Base-by-base conservation (phyloP, 345 rosid genomes). In the Theobroma cacao region DNA sequence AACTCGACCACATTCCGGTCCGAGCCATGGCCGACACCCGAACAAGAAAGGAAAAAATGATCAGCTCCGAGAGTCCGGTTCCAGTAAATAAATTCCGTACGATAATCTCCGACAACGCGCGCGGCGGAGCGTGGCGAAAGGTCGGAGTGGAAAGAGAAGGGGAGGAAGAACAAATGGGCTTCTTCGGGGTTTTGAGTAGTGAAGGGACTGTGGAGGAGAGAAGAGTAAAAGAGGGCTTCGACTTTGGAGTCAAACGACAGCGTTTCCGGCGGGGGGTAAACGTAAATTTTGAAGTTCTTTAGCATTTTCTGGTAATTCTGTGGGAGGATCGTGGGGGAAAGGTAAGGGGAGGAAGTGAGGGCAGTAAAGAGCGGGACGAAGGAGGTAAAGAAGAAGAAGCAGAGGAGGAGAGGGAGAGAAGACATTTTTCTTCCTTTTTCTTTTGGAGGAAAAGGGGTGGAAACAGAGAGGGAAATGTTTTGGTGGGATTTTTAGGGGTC, bases 61-160 rank as follows among this genome's bases (percentile, higher is more conserved):
- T 90, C 93, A 68, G 93, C 87, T 12, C 93, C 93, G 31, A 90
- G 91, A 5, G 91, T 87, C 15, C 93, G 87, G 77, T 90, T 87
- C 93, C 93, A 90, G 87, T 80, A 88, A n/a, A 91, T 87, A 43
- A 83, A 80, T 20, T 80, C 77, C 45, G 67, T 47, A 8, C 86
- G 86, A 66, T 86, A 78, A 33, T 66, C 75, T 7, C 77, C 55
- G 36, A 88, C 52, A 3, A 88, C 80, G 12, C 79, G 82, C n/a
- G 87, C 81, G 18, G 80, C 20, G 30, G 87, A 62, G 41, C 89
- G 91, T 22, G 79, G 22, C 64, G 93, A 70, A 69, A 75, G 30
- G 11, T 24, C 38, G 65, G 90, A 38, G 65, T 55, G 15, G 74
- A 77, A 75, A 63, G 84, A 13, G 83, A 83, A 80, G 18, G 93